Evolutionary conservation across 352 stramenopile genomes (phyloP), one percentile per base, ranked within the genome.

Genomic region (Thraustochytrium sp.): DNA sequence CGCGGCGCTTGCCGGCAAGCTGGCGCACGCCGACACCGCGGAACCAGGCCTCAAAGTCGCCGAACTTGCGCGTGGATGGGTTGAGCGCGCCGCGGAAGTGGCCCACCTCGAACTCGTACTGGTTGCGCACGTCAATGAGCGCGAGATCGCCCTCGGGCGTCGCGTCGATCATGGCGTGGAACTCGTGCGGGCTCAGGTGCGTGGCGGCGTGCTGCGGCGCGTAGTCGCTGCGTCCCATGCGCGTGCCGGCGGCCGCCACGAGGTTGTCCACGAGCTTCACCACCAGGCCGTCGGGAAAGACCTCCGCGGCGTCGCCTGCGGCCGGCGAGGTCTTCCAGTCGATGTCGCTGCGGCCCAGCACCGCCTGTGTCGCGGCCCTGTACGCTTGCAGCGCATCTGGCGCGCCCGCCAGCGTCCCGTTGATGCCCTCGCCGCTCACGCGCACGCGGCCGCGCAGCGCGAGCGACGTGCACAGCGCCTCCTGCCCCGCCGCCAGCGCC

Each of bases 301-400:
- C 54, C 26, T n/a, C 38, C 29, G 42, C 40, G 9, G 13, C 46
- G 40, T 18, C 36, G 40, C 13, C 40, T 1, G 21, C 36, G 8
- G 26, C 59, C 9, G 59, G 59, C 82, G 90, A 93, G 13, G 87
- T 91, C 87, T 96, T 96, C 92, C 92, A 96, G 89, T 95, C 92
- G 54, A 95, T 87, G 4, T 82, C 16, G 37, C 65, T 85, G 26
- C n/a, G 4, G 2, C 9, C 64, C 1, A 72, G 40, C 34, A 26
- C 59, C 37, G 2, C 59, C 61, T 88, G 46, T 89, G 94, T 94
- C 8, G 5, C 37, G 13, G 86, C 76, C 16, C 93, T 88, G 88
- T 96, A 96, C 74, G 86, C 80, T 29, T 91, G 85, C 48, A 96
- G 62, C 29, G 83, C 23, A 18, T 61, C 64, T 0, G 49, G 72